Evolutionary conservation across 176 grass and related monocot species (phyloP).

Genomic region (Carex cristatella): DNA sequence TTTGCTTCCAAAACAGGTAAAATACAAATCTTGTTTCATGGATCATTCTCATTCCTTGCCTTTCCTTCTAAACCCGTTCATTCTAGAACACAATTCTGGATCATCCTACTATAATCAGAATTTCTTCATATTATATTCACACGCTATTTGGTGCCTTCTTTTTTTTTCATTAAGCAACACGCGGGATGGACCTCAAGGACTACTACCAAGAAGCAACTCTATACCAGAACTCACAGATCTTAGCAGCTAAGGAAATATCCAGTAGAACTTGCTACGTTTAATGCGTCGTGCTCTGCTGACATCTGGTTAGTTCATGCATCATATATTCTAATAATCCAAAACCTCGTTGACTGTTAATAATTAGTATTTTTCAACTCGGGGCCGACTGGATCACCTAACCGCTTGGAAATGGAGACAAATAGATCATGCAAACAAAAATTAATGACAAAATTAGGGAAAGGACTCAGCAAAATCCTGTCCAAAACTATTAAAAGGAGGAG

Average conservation of each 20-base stretch:
- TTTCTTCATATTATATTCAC: neutral
- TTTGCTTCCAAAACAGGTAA: neutral
- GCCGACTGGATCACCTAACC: neutral
- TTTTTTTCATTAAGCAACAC: neutral
- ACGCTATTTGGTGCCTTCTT: neutral
- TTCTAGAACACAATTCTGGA: neutral
- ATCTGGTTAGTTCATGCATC: neutral
- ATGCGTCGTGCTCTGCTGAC: neutral
- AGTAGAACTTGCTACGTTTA: neutral
- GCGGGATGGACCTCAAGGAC: neutral
- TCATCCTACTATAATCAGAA: neutral
- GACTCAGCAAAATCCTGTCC: slow-evolving; percentile 9
- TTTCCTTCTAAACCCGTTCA: neutral
- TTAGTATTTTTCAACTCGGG: neutral
- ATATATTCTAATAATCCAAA: neutral
- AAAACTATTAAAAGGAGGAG: slow-evolving; percentile 14
- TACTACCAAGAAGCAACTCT: slow-evolving; percentile 17
- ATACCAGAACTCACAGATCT: neutral
- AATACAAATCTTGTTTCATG: neutral
- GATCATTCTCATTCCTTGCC: neutral
- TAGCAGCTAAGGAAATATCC: slow-evolving; percentile 11
- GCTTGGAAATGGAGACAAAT: neutral
- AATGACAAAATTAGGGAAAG: slow-evolving; percentile 5
- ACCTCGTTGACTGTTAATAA: neutral
- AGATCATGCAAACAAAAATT: neutral